A percentile compares a stretch with the other conserved stretches of the same genome.
These are phyloP conservation scores for Rhizoclosmatium sp. DNA, from an alignment of 192 early-diverging fungal species.

Conservation along the genomic window DNA sequence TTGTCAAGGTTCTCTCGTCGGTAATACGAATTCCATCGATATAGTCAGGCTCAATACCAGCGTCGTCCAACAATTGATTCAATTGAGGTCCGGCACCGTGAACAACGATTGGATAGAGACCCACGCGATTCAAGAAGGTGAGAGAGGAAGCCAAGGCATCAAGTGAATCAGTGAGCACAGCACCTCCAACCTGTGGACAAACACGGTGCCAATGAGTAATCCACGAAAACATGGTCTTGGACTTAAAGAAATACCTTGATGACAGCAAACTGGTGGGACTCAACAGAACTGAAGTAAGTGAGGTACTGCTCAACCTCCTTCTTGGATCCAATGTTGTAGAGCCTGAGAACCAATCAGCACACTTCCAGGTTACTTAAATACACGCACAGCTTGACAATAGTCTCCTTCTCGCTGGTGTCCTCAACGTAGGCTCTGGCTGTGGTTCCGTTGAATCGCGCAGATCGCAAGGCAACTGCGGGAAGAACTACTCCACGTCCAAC, in stretches of 20 bases:
- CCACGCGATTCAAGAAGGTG: constrained; percentile 96
- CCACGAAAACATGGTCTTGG: neutral
- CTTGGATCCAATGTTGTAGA: constrained; percentile 99
- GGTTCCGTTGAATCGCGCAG: constrained; percentile 1
- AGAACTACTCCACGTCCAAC: neutral
- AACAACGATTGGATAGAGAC: constrained; percentile 97
- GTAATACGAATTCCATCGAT: constrained; percentile 98
- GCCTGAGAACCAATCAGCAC: constrained; percentile 19
- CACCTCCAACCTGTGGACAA: constrained; percentile 25
- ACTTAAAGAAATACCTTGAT: constrained; percentile 91
- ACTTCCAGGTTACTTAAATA: neutral
- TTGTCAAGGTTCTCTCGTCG: constrained; percentile 88
- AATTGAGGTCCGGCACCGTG: constrained; percentile 98
- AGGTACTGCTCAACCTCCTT: constrained; percentile 99
- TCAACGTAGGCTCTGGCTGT: constrained; percentile 14
- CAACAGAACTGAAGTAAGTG: constrained; percentile 94
- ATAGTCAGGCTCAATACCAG: constrained; percentile 96
- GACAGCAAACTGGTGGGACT: constrained; percentile 99
- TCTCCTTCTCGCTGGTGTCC: constrained; percentile 53
- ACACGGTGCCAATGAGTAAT: neutral
- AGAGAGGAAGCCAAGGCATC: constrained; percentile 93
- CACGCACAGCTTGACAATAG: constrained; percentile 59
- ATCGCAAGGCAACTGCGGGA: neutral
- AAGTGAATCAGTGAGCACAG: constrained; percentile 85
- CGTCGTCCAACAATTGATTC: constrained; percentile 88